Evolutionary conservation across 2,329 filamentous ascomycete genomes (phyloP), one percentile per base, ranked within the genome.

Genomic region (Xylariaceae sp.): DNA sequence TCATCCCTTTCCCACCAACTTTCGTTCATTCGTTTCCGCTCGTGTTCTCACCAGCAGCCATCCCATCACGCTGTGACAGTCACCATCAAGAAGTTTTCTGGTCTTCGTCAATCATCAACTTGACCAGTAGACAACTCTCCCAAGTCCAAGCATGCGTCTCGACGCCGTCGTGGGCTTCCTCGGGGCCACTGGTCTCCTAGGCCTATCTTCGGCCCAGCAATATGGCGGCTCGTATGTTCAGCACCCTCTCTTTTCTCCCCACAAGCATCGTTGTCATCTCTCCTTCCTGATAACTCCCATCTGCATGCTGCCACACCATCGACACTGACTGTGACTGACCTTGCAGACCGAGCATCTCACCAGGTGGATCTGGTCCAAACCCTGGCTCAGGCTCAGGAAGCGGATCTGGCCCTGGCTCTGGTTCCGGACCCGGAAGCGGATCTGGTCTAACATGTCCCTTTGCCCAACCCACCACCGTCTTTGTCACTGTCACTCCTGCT

Each of bases 401-500:
- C 22, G 22, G 22, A 28, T 28, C n/a, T n/a, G 14, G 16, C 40
- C 16, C 50, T 51, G 48, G 46, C n/a, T 45, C 18, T 34, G 50
- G 47, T 11, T 45, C 45, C 46, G 54, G 57, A 2, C 54, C 40
- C 41, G 55, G 47, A 31, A 50, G 31, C 39, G 58, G 50, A 42
- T 48, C 58, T 48, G 56, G 59, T 33, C 60, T 46, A 41, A 75
- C 70, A 19, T 80, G 78, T 58, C 66, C 70, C 54, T 53, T 68
- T 39, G 61, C 69, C 51, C 63, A 64, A 7, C 73, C 72, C 34
- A 71, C 69, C 34, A 80, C 77, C 38, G 70, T 80, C 54, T 76
- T 78, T 58, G 65, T 81, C 57, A 79, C 78, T 33, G 66, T 79
- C 45, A 69, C 68, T 47, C 69, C 72, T 13, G 63, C 66, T 51